Evolutionary conservation across 2,329 filamentous ascomycete species (phyloP), one percentile per base, ranked within the genome.

Genomic region (Alternaria arborescens): DNA sequence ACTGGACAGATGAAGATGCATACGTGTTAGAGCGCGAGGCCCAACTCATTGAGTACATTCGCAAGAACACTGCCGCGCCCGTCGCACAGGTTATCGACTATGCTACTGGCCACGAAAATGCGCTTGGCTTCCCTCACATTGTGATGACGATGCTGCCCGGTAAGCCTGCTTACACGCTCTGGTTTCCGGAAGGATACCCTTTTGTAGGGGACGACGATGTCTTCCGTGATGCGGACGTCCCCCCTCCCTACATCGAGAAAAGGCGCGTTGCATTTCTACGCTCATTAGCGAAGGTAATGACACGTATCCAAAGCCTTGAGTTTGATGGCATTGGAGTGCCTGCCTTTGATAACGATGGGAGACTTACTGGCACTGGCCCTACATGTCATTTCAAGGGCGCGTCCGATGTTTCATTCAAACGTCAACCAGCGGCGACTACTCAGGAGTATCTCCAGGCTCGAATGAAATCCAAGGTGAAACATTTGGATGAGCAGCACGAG

Each of bases 111-210:
- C 38, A 64, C 5, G 36, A 63, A 11, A 71, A 68, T 42, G 50
- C 34, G 6, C 61, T 72, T 24, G 44, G 56, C 5, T 62, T 59
- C 3, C 71, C 71, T 4, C 71, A 63, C 30, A 65, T 68, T 22
- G 12, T 71, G 5, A 68, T 70, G 65, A 55, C 42, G 2, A 53
- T 38, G 40, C 6, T 66, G 16, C 16, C 58, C 8, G 63, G 68
- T 12, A 38, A 55, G 18, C 43, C 56, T 8, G 55, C 65, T 14
- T 59, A 18, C 26, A 62, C n/a, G 42, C 18, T 32, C 38, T 52
- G 57, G 26, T 68, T 58, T 22, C 46, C 46, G 16, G 46, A 48
- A 34, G 46, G 34, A 10, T 48, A 48, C 32, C 46, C 30, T 4
- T 48, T 16, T 18, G 62, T 71, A 43, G 42, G 44, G 4, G 53